Base-by-base conservation (phyloP, 345 rosid species). In the Cardiospermum halicacabum region DNA sequence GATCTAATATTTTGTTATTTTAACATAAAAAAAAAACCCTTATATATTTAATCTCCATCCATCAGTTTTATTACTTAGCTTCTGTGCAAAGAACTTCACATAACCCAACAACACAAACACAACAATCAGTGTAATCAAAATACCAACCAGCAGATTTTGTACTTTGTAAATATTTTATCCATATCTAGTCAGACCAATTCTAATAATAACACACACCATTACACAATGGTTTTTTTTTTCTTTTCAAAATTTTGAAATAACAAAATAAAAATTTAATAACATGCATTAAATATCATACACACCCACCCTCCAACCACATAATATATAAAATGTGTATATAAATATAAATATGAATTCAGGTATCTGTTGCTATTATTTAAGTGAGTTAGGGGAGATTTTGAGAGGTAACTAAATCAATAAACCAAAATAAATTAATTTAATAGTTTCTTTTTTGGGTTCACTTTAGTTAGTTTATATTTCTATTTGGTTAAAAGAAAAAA, bases 371-470 rank as follows among this genome's bases (percentile, higher is more conserved):
- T 1, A 16, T 60, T 1, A 47, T 16, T 73, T 58, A 30, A 56
- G 25, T 73, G 73, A 69, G 79, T 71, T 70, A 34, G 82, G 75
- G 74, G 48, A 62, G 79, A 72, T 65, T 67, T 71, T 69, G 81
- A 75, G 62, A 75, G 66, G 47, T 64, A 82, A 77, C 77, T 72
- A 39, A 68, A 79, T 58, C 72, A 56, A 31, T 60, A 64, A 66
- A 53, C 66, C 34, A 75, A 47, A 49, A 42, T 51, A 40, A 47
- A 49, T 32, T 51, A 40, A 16, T 62, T 21, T 31, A 5, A 26
- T 18, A 32, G 32, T 21, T 49, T 11, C n/a, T n/a, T n/a, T n/a
- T n/a, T n/a, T n/a, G n/a, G n/a, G n/a, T n/a, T n/a, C n/a, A n/a
- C n/a, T n/a, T n/a, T 32, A 60, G 18, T 24, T 11, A 58, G 40